These are phyloP conservation scores for Byssochlamys sp. DNA, from an alignment of 2,329 filamentous ascomycete genomes.

Conservation along the genomic window DNA sequence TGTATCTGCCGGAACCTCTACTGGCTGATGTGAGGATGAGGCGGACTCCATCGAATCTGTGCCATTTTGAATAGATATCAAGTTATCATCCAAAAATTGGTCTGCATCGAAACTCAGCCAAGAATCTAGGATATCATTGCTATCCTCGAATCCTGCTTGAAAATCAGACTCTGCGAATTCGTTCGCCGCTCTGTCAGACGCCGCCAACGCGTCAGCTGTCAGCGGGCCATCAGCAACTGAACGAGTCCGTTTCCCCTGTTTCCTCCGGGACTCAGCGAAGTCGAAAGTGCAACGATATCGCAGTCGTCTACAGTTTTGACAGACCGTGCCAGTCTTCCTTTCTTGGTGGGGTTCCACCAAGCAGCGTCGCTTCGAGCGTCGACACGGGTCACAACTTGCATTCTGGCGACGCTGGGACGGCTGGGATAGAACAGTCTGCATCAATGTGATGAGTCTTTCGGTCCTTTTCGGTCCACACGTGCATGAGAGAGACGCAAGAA, in stretches of 20 bases:
- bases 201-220: background rate
- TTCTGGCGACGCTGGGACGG: constrained; percentile 13
- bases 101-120: background rate
- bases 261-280: background rate
- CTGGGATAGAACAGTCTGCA: background rate
- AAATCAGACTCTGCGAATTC: background rate
- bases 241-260: background rate
- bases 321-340: constrained; percentile 1
- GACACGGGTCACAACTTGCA: constrained; percentile 17
- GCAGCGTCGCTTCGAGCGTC: constrained; percentile 18
- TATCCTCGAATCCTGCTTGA: background rate
- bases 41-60: background rate
- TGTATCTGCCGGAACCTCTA: background rate
- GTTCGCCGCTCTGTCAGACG: background rate
- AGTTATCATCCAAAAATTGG: background rate
- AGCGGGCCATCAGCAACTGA: background rate
- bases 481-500: background rate
- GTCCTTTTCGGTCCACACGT: background rate
- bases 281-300: constrained; percentile 13
- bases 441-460: background rate
- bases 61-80: background rate
- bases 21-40: background rate
- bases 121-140: background rate
- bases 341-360: constrained; percentile 5
- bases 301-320: constrained; percentile 12